Percentiles rank a stretch among this genome's conserved stretches.
Evolutionary conservation across 2,329 filamentous ascomycete species (phyloP).

Genomic region (Verticillium klebahnii): DNA sequence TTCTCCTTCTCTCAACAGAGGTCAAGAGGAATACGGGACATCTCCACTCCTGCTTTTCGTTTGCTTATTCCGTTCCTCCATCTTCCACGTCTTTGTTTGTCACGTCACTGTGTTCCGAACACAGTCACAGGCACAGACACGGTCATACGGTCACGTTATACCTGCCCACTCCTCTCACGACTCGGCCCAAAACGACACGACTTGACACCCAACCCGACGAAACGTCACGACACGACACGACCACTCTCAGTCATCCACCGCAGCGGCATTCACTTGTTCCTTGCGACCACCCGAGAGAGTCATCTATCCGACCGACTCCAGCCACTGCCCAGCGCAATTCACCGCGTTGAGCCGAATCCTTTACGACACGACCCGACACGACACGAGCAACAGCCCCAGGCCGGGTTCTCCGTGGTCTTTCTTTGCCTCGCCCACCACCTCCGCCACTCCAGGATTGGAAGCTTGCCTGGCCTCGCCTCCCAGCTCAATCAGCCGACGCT

Average conservation of each 20-base stretch:
- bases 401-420: background rate
- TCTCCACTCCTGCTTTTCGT: slow-evolving; percentile 9
- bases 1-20: background rate
- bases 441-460: background rate
- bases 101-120: slow-evolving; percentile 9
- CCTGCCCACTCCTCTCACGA: slow-evolving; percentile 7
- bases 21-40: slow-evolving; percentile 5
- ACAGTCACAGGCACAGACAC: slow-evolving; percentile 7
- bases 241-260: slow-evolving; percentile 18
- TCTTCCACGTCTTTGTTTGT: slow-evolving; percentile 13
- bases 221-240: slow-evolving; percentile 7
- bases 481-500: background rate
- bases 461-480: background rate
- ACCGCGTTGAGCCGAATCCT: background rate
- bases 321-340: background rate
- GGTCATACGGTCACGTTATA: slow-evolving; percentile 8
- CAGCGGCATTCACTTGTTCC: slow-evolving; percentile 50
- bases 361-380: background rate
- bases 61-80: slow-evolving; percentile 11
- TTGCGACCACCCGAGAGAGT: slow-evolving; percentile 27
- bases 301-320: background rate
- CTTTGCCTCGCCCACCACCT: background rate
- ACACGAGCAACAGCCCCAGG: background rate
- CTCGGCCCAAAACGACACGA: slow-evolving; percentile 3
- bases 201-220: slow-evolving; percentile 6